phyloP scores from a whole-genome alignment of 2,329 filamentous ascomycete species.

The Stemphylium lycopersici region DNA sequence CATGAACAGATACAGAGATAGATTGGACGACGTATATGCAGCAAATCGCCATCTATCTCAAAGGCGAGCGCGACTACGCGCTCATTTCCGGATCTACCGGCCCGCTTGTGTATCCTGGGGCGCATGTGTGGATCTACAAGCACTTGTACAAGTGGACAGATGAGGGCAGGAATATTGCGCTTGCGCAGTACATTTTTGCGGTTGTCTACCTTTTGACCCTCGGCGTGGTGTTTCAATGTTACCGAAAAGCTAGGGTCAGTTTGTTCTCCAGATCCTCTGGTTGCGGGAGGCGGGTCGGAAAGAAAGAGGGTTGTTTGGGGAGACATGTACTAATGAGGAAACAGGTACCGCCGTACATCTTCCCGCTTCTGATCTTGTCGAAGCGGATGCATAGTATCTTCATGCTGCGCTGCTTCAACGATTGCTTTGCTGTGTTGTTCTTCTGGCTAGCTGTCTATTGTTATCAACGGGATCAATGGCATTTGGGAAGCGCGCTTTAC shows the following conservation, averaged over 20 bases:
- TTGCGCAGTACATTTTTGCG: conserved; percentile 85
- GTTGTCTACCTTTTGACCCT: conserved; percentile 78
- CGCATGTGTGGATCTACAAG: conserved; percentile 90
- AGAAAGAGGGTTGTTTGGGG: not conserved
- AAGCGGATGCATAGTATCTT: conserved; percentile 95
- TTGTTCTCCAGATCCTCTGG: not conserved
- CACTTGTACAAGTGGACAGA: conserved; percentile 78
- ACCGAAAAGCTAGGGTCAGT: conserved; percentile 71
- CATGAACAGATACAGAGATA: conserved; percentile 83
- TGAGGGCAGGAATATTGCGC: conserved; percentile 73
- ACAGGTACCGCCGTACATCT: conserved; percentile 82
- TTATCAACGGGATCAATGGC: conserved; percentile 78
- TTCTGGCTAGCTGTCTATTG: conserved; percentile 81
- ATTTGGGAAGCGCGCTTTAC: conserved; percentile 73
- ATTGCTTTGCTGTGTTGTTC: conserved; percentile 84
- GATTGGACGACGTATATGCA: conserved; percentile 98
- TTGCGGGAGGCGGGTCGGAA: not conserved
- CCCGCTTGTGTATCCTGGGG: conserved; percentile 92
- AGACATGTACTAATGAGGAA: not conserved
- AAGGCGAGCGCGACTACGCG: conserved; percentile 87
- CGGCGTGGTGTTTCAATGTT: conserved; percentile 80
- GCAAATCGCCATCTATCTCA: conserved; percentile 78
- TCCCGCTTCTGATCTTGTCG: conserved; percentile 83
- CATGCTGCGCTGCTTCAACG: conserved; percentile 91
- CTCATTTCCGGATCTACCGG: conserved; percentile 87